Evolutionary conservation across 192 early-diverging fungal genomes (phyloP).

Genomic region (Backusella morwellensis): DNA sequence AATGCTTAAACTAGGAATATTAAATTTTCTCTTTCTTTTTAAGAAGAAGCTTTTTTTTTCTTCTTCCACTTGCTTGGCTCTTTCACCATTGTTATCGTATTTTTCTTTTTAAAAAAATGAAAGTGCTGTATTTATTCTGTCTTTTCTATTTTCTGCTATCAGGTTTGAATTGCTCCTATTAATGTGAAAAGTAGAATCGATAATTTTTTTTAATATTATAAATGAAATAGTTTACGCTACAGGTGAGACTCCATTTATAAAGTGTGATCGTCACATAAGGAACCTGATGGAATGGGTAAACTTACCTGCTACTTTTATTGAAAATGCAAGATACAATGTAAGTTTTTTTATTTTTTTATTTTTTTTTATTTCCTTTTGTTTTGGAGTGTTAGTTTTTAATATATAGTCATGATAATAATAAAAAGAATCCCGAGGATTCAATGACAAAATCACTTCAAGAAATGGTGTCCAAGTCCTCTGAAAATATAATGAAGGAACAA

Average conservation of each 20-base stretch:
- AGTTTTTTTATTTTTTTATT: not conserved
- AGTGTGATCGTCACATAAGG: not conserved
- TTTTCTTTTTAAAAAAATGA: not conserved
- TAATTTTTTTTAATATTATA: not conserved
- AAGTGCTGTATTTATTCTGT: not conserved
- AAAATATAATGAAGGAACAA: not conserved
- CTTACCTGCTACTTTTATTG: not conserved
- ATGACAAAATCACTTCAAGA: not conserved
- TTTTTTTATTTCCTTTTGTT: not conserved
- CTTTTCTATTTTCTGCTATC: not conserved
- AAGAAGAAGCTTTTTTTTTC: not conserved
- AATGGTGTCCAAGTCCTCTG: not conserved
- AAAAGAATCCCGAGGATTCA: not conserved
- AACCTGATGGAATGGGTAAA: not conserved
- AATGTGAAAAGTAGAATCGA: not conserved
- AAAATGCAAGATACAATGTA: not conserved
- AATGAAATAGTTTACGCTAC: not conserved
- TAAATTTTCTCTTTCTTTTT: not conserved
- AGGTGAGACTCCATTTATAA: not conserved
- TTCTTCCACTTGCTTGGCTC: not conserved
- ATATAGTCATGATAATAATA: not conserved
- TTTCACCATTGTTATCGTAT: not conserved
- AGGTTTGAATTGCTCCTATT: not conserved
- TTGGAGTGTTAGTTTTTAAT: not conserved
- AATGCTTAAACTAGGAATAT: not conserved